Conservation (phyloP, 2,329 filamentous ascomycete species). For the Exserohilum rostratum region DNA sequence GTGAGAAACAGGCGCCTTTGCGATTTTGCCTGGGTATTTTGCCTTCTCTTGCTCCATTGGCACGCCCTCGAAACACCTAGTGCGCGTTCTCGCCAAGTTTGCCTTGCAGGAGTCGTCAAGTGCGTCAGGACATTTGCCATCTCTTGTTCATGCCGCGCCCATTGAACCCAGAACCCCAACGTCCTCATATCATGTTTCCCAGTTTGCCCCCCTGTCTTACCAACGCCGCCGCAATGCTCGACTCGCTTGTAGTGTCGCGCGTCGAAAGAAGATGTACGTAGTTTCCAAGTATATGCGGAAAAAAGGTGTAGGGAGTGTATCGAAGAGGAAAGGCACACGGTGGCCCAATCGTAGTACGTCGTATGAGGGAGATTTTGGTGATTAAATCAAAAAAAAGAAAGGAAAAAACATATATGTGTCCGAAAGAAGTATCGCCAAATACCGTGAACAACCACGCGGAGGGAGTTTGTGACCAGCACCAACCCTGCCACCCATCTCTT, state of each 20-base stretch:
- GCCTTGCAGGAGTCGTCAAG: background rate
- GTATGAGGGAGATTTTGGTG: constrained; percentile 27
- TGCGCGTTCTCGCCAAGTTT: constrained; percentile 1
- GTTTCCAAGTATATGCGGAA: constrained; percentile 18
- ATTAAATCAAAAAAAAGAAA: constrained; percentile 19
- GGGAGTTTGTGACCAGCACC: constrained; percentile 42
- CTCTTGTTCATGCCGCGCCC: constrained; percentile 17
- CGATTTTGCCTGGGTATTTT: constrained; percentile 14
- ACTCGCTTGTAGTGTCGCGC: constrained; percentile 12
- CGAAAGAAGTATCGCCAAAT: constrained; percentile 20
- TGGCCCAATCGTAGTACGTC: constrained; percentile 38
- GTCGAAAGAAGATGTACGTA: constrained; percentile 8
- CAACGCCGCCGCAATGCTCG: constrained; percentile 30
- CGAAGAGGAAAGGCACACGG: constrained; percentile 34
- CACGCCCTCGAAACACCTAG: constrained; percentile 5
- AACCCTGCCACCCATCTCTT: constrained; percentile 16
- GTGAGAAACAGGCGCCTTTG: constrained; percentile 9
- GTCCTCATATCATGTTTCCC: constrained; percentile 19
- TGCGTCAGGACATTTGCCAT: constrained; percentile 13
- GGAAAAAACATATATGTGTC: constrained; percentile 29
- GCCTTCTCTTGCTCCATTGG: constrained; percentile 13
- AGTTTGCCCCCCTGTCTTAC: constrained; percentile 23
- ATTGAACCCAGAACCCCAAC: constrained; percentile 17
- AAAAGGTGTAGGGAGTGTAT: constrained; percentile 16
- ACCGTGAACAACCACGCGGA: constrained; percentile 1